These are phyloP conservation scores for Crotalaria pallida DNA, from an alignment of 306 rosid species.

Conservation along the genomic window DNA sequence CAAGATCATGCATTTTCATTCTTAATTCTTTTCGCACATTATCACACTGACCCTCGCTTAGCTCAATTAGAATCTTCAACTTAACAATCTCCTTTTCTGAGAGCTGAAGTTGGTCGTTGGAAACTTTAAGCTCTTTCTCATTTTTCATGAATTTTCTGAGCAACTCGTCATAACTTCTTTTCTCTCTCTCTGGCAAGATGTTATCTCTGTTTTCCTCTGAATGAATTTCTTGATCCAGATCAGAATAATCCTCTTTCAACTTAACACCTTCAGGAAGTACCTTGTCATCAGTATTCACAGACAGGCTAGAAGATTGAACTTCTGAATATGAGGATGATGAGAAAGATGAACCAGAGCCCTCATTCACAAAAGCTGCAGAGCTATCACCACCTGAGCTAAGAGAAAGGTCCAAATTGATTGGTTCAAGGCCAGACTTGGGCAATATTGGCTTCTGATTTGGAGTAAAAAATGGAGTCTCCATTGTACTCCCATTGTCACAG, in stretches of 20 bases:
- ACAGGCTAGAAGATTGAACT: constrained; percentile 26
- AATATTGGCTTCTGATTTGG: constrained; percentile 39
- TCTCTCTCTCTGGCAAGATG: constrained; percentile 13
- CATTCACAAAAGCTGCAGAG: constrained; percentile 45
- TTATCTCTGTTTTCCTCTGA: constrained; percentile 21
- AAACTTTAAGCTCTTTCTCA: constrained; percentile 41
- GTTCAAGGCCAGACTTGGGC: constrained; percentile 30
- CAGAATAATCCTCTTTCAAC: constrained; percentile 34
- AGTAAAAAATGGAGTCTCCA: constrained; percentile 50
- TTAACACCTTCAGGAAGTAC: constrained; percentile 29
- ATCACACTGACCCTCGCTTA: constrained; percentile 28
- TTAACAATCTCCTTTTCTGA: constrained; percentile 35
- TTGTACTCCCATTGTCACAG: constrained; percentile 22
- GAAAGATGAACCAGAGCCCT: constrained; percentile 41
- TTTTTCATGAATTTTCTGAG: constrained; percentile 21
- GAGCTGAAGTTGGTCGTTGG: constrained; percentile 34
- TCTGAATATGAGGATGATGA: constrained; percentile 54
- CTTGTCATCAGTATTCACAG: constrained; percentile 27
- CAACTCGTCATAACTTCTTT: constrained; percentile 31
- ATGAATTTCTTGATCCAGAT: constrained; percentile 30
- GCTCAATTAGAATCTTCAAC: constrained; percentile 33
- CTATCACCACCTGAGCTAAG: constrained; percentile 47
- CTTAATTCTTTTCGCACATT: constrained; percentile 22
- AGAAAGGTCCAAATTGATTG: constrained; percentile 39
- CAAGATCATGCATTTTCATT: constrained; percentile 45